These are phyloP conservation scores for Solanum okadae DNA, from an alignment of 257 asterid species.

Conservation along the genomic window DNA sequence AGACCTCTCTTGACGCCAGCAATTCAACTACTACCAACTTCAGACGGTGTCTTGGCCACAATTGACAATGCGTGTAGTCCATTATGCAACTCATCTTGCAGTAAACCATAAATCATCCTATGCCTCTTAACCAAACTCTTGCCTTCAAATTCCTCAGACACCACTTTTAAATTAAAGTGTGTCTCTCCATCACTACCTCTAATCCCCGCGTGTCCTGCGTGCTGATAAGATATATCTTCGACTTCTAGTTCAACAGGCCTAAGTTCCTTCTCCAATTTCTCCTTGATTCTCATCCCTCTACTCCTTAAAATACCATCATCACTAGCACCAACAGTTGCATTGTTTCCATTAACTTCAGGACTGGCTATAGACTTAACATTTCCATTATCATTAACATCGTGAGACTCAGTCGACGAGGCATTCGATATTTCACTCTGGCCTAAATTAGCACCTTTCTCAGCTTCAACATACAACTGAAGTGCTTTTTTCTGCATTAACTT, in stretches of 20 bases:
- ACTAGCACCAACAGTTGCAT: not conserved
- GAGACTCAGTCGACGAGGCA: constrained; percentile 4
- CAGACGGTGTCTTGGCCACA: constrained; percentile 68
- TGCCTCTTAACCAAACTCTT: constrained; percentile 96
- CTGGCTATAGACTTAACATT: constrained; percentile 5
- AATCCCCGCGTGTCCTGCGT: constrained; percentile 74
- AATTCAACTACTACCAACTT: constrained; percentile 26
- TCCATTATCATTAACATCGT: not conserved
- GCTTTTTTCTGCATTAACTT: constrained; percentile 83
- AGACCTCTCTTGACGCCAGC: constrained; percentile 14
- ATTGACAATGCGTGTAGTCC: constrained; percentile 74
- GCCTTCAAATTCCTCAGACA: constrained; percentile 67
- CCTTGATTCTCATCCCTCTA: constrained; percentile 59
- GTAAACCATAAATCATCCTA: constrained; percentile 52
- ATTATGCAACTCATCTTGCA: constrained; percentile 75
- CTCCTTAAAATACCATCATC: constrained; percentile 31
- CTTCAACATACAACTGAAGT: constrained; percentile 44
- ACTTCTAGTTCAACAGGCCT: constrained; percentile 41
- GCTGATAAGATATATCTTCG: constrained; percentile 82
- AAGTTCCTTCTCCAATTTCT: constrained; percentile 41
- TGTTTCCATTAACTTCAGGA: constrained; percentile 8
- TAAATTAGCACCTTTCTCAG: constrained; percentile 21
- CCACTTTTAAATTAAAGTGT: constrained; percentile 67
- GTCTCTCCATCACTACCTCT: constrained; percentile 78
- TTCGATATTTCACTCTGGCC: not conserved